Percentiles rank a stretch among this genome's conserved stretches.
Evolutionary conservation across 2,329 filamentous ascomycete species (phyloP).

Genomic region (Ophiocordyceps camponoti-rufipedis): DNA sequence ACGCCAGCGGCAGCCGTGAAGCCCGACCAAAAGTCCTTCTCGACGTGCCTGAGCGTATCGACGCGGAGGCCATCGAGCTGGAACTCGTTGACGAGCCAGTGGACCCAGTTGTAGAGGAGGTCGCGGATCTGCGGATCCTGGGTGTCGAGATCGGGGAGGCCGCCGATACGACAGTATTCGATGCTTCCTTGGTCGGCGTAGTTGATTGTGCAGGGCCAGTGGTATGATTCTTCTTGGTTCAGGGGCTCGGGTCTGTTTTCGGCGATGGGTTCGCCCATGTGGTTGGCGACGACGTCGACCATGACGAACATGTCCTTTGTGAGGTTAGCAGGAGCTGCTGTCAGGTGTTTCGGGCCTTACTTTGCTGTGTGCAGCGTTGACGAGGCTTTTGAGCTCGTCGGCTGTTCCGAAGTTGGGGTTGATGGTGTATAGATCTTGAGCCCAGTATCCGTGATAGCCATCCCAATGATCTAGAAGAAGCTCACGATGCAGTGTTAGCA

Average conservation of each 20-base stretch:
- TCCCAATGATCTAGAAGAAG: conserved; percentile 13
- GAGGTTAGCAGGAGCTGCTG: background rate
- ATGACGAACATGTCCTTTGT: conserved; percentile 30
- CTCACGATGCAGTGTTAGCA: background rate
- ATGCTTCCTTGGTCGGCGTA: conserved; percentile 30
- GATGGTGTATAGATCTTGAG: conserved; percentile 28
- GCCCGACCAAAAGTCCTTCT: conserved; percentile 35
- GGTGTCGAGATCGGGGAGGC: conserved; percentile 45
- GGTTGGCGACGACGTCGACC: conserved; percentile 42
- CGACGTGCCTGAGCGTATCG: conserved; percentile 44
- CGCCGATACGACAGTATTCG: conserved; percentile 34
- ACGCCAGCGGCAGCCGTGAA: conserved; percentile 37
- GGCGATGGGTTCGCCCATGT: conserved; percentile 33
- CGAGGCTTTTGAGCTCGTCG: conserved; percentile 37
- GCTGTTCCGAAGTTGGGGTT: conserved; percentile 41
- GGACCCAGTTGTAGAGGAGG: conserved; percentile 41
- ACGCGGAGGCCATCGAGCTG: conserved; percentile 42
- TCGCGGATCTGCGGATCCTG: conserved; percentile 26
- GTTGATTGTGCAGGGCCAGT: conserved; percentile 38
- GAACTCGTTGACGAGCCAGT: conserved; percentile 37
- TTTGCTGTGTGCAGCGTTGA: conserved; percentile 29
- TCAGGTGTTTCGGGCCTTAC: background rate
- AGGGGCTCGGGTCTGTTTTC: conserved; percentile 23
- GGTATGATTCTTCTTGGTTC: conserved; percentile 38
- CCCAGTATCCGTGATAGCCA: conserved; percentile 39